phyloP scores from a whole-genome alignment of 2,329 filamentous ascomycete species.

The Talaromyces atroroseus region DNA sequence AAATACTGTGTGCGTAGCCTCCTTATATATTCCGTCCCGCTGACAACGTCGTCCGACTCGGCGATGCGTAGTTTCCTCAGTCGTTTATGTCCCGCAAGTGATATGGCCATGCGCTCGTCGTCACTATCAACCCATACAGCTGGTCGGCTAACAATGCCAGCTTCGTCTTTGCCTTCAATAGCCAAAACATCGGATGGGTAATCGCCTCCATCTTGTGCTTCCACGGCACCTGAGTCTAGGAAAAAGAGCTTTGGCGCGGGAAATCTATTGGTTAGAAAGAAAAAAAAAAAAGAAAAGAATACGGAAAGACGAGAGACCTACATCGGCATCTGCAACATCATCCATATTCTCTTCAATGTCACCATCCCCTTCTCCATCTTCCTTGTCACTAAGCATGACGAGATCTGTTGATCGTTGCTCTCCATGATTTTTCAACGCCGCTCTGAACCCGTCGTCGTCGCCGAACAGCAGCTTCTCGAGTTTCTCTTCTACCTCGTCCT shows the following conservation, averaged over 20 bases:
- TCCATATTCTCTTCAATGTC: slow-evolving; percentile 53
- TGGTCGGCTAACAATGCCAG: slow-evolving; percentile 15
- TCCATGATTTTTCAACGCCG: slow-evolving; percentile 60
- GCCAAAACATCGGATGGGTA: slow-evolving; percentile 34
- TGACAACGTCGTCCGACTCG: slow-evolving; percentile 80
- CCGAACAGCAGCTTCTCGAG: slow-evolving; percentile 86
- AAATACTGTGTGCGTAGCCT: slow-evolving; percentile 73
- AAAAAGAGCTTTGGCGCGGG: slow-evolving; percentile 60
- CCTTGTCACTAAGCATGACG: slow-evolving; percentile 26
- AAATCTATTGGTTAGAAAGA: background rate
- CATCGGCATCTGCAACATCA: slow-evolving; percentile 68
- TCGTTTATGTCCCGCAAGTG: slow-evolving; percentile 67
- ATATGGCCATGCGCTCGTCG: slow-evolving; percentile 80
- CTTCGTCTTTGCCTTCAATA: slow-evolving; percentile 25
- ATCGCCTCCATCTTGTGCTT: slow-evolving; percentile 27
- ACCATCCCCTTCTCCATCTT: slow-evolving; percentile 28
- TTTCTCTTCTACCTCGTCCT: slow-evolving; percentile 77
- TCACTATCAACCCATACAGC: slow-evolving; percentile 86
- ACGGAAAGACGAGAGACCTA: no score
- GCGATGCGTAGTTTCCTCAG: slow-evolving; percentile 76
- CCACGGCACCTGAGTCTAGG: slow-evolving; percentile 61
- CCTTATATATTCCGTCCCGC: slow-evolving; percentile 75
- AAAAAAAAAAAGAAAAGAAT: background rate
- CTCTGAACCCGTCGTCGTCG: slow-evolving; percentile 73
- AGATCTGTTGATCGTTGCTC: slow-evolving; percentile 37